phyloP scores from a whole-genome alignment of 345 rosid species.

The Sapria himalayana region DNA sequence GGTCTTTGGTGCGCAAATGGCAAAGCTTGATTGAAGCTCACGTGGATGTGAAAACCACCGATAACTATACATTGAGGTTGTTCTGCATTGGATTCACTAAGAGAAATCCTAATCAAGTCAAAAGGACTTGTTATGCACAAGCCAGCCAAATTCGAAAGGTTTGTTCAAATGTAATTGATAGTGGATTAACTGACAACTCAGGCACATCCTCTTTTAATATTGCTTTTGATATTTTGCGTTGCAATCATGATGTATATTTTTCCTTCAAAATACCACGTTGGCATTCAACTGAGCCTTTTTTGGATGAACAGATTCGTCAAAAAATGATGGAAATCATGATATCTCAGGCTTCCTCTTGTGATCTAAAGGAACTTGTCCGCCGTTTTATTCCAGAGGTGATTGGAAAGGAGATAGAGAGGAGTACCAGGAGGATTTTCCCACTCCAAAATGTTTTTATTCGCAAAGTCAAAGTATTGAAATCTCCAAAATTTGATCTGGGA shows the following conservation, averaged over 20 bases:
- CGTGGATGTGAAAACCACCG: constrained; percentile 97
- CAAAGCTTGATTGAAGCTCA: constrained; percentile 79
- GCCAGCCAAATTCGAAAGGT: constrained; percentile 89
- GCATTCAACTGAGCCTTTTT: too few species aligned
- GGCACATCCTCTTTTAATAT: too few species aligned
- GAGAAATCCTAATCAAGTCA: constrained; percentile 84
- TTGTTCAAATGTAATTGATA: background rate
- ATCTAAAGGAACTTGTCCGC: constrained; percentile 65
- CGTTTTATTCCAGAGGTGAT: constrained; percentile 74
- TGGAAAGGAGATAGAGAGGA: constrained; percentile 82
- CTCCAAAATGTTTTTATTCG: constrained; percentile 78
- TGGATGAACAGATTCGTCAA: constrained; percentile 36
- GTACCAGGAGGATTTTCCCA: constrained; percentile 59
- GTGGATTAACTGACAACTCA: too few species aligned
- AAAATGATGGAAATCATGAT: constrained; percentile 91
- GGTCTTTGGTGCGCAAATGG: constrained; percentile 93
- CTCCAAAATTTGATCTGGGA: constrained; percentile 97
- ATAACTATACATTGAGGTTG: constrained; percentile 59
- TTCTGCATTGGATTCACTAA: constrained; percentile 89
- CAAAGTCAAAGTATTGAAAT: constrained; percentile 80
- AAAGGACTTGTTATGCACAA: constrained; percentile 89
- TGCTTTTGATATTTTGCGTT: background rate
- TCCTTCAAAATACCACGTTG: too few species aligned
- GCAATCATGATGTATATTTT: background rate
- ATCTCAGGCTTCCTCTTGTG: constrained; percentile 64